A percentile compares a stretch with the other conserved stretches of the same genome.
phyloP scores from a whole-genome alignment of 2,329 filamentous ascomycete species.

The Tolypocladium amazonense region DNA sequence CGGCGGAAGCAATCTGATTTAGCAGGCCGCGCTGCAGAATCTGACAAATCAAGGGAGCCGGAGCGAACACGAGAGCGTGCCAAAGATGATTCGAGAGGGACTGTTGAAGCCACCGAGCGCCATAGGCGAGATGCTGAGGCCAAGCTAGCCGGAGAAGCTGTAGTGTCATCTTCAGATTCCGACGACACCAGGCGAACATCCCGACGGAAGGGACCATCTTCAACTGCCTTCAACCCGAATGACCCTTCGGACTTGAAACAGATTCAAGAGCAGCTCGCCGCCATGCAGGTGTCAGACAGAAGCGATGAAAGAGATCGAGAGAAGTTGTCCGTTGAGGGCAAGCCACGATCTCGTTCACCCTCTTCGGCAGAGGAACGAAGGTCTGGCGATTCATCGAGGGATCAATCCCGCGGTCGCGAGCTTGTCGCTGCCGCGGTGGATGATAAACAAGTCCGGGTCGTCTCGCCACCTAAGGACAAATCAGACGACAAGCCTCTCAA shows the following conservation, averaged over 20 bases:
- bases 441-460: constrained; percentile 50
- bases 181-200: constrained; percentile 27
- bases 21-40: constrained; percentile 8
- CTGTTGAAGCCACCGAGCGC: constrained; percentile 14
- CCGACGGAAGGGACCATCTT: constrained; percentile 26
- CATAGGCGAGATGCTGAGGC: constrained; percentile 27
- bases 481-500: constrained; percentile 61
- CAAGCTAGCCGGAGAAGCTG: constrained; percentile 23
- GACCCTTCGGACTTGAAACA: constrained; percentile 38
- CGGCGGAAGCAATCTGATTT: constrained; percentile 10
- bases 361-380: constrained; percentile 9
- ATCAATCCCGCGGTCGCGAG: constrained; percentile 33
- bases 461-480: constrained; percentile 58
- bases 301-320: constrained; percentile 5
- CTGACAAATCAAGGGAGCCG: constrained; percentile 5
- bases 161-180: constrained; percentile 26
- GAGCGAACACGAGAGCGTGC: constrained; percentile 10
- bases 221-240: constrained; percentile 40
- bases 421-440: constrained; percentile 19
- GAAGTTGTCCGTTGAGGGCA: constrained; percentile 1
- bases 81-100: constrained; percentile 4
- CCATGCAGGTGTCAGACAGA: constrained; percentile 21
- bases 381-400: constrained; percentile 7
- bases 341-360: constrained; percentile 5
- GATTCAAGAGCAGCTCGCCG: constrained; percentile 39